These are phyloP conservation scores for Chalciporus sphaerocephalus DNA, from an alignment of 768 basidiomycete species.

Conservation along the genomic window DNA sequence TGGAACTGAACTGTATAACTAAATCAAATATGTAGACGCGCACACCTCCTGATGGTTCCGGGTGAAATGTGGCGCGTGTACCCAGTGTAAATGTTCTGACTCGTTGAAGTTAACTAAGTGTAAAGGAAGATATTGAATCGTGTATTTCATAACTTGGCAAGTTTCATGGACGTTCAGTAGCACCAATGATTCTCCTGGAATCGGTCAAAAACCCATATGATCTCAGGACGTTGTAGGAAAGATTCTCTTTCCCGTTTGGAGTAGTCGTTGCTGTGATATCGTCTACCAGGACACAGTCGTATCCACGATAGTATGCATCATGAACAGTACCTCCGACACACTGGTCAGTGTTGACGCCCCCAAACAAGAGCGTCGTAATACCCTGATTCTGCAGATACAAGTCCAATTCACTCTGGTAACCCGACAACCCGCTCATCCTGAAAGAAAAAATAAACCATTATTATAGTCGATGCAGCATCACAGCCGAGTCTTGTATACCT, in stretches of 20 bases:
- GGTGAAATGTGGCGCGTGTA: not conserved
- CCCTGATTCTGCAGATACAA: conserved; percentile 61
- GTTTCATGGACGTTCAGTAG: conserved; percentile 1
- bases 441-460: not conserved
- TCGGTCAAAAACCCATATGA: conserved; percentile 51
- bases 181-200: conserved; percentile 27
- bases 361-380: conserved; percentile 56
- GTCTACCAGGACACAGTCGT: conserved; percentile 55
- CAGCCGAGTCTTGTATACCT: conserved; percentile 32
- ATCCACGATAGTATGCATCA: conserved; percentile 61
- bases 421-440: conserved; percentile 67
- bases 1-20: not conserved
- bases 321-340: conserved; percentile 62
- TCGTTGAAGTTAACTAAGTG: not conserved
- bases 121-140: not conserved
- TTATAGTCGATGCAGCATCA: not conserved
- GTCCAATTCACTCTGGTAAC: conserved; percentile 57
- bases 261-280: conserved; percentile 64
- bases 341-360: conserved; percentile 68
- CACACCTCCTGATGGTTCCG: not conserved
- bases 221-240: conserved; percentile 53
- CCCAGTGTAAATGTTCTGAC: not conserved
- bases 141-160: not conserved
- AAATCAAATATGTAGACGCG: not conserved
- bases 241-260: conserved; percentile 51